A percentile compares a stretch with the other conserved stretches of the same genome.
Evolutionary conservation across 1,284 basidiomycete genomes (phyloP).

Genomic region (Cryptococcus sp.): DNA sequence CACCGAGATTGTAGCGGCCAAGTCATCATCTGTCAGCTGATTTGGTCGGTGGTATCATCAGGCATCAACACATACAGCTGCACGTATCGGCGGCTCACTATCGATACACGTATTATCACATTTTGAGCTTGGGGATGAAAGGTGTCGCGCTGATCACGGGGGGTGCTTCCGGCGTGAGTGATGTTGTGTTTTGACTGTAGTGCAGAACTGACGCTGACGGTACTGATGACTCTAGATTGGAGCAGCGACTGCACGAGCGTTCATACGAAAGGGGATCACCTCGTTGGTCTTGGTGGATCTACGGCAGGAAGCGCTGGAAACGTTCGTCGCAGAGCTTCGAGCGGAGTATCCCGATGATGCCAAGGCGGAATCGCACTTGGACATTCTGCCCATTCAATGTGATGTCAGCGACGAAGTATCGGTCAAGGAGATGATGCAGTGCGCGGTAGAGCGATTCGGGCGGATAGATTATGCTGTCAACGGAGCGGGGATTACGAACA

Average conservation of each 20-base stretch:
- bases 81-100: too few relatives aligned
- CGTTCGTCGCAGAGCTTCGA: constrained; percentile 4
- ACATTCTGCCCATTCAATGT: constrained; percentile 9
- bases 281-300: constrained; percentile 5
- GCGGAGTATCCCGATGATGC: background rate
- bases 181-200: background rate
- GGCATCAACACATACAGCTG: too few relatives aligned
- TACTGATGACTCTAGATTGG: constrained; percentile 2
- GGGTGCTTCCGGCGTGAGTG: constrained; percentile 25
- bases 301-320: constrained; percentile 1
- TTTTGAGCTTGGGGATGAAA: constrained; percentile 8
- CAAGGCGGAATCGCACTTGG: background rate
- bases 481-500: constrained; percentile 11
- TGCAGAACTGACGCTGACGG: background rate
- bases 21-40: too few relatives aligned
- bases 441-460: constrained; percentile 6
- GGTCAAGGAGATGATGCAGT: constrained; percentile 12
- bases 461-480: constrained; percentile 13
- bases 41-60: too few relatives aligned
- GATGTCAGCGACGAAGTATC: constrained; percentile 17
- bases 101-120: too few relatives aligned
- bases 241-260: constrained; percentile 8
- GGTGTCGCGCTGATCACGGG: constrained; percentile 30
- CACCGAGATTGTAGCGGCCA: too few relatives aligned
- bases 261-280: constrained; percentile 6